Conservation (phyloP, 805 yeast species). For the Schwanniomyces pseudopolymorphus region DNA sequence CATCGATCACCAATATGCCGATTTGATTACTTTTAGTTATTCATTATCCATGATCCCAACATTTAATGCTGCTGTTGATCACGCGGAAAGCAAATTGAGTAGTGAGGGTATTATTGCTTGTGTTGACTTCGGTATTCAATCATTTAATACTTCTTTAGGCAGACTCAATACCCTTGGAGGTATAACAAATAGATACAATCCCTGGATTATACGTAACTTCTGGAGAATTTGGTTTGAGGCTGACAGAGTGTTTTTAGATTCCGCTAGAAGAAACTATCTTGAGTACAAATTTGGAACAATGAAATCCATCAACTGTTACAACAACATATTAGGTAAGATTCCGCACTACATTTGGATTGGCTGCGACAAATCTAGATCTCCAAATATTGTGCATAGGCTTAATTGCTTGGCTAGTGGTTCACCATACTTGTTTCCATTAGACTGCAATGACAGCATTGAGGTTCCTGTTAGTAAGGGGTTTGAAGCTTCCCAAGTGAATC, state of each 20-base stretch:
- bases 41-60: conserved; percentile 85
- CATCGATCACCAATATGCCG: conserved; percentile 51
- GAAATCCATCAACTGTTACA: conserved; percentile 68
- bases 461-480: conserved; percentile 61
- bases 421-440: conserved; percentile 70
- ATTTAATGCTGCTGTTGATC: conserved; percentile 76
- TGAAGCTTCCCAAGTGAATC: conserved; percentile 68
- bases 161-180: conserved; percentile 78
- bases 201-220: conserved; percentile 76
- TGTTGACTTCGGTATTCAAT: conserved; percentile 81
- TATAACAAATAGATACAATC: conserved; percentile 63
- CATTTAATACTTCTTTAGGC: conserved; percentile 61
- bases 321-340: conserved; percentile 64
- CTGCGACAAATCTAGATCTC: conserved; percentile 40
- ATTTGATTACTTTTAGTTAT: conserved; percentile 74
- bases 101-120: conserved; percentile 64
- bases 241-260: conserved; percentile 75
- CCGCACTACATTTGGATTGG: conserved; percentile 88
- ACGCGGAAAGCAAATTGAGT: conserved; percentile 52
- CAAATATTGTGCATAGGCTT: conserved; percentile 55
- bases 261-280: conserved; percentile 77
- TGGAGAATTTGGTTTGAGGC: conserved; percentile 90
- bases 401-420: conserved; percentile 79
- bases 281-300: conserved; percentile 82
- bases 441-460: conserved; percentile 15